These are phyloP conservation scores for Ogataea allantospora DNA, from an alignment of 805 yeast species.

Conservation along the genomic window DNA sequence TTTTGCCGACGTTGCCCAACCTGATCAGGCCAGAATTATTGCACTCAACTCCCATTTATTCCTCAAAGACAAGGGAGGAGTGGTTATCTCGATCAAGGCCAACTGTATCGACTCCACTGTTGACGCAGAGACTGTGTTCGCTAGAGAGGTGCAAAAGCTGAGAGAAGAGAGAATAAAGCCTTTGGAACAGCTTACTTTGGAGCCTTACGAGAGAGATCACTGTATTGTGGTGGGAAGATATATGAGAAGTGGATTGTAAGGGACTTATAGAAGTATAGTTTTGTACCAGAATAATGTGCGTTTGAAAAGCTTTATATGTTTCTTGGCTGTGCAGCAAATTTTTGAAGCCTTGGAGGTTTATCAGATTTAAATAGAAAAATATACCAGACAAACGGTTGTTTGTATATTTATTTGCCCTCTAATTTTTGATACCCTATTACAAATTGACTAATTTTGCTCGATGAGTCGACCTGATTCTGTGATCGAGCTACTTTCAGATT, in stretches of 20 bases:
- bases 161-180: conserved; percentile 99
- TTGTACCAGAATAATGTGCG: conserved; percentile 15
- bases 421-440: neutral
- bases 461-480: conserved; percentile 15
- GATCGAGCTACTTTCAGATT: conserved; percentile 19
- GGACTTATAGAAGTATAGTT: conserved; percentile 10
- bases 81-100: conserved; percentile 97
- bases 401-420: neutral
- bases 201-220: conserved; percentile 99
- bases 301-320: conserved; percentile 2
- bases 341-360: neutral
- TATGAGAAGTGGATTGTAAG: conserved; percentile 78
- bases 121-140: conserved; percentile 98
- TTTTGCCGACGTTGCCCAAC: conserved; percentile 99
- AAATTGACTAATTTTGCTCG: neutral
- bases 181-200: conserved; percentile 95
- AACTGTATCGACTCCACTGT: conserved; percentile 99
- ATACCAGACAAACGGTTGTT: no score
- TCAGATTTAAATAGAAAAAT: neutral
- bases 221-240: conserved; percentile 98
- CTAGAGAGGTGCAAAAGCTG: conserved; percentile 98
- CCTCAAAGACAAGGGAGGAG: conserved; percentile 98
- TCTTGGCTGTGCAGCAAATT: conserved; percentile 11
- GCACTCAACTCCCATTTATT: conserved; percentile 97
- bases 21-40: conserved; percentile 99